phyloP scores from a whole-genome alignment of 139 green algal genomes.

The Coelastrella sp. region DNA sequence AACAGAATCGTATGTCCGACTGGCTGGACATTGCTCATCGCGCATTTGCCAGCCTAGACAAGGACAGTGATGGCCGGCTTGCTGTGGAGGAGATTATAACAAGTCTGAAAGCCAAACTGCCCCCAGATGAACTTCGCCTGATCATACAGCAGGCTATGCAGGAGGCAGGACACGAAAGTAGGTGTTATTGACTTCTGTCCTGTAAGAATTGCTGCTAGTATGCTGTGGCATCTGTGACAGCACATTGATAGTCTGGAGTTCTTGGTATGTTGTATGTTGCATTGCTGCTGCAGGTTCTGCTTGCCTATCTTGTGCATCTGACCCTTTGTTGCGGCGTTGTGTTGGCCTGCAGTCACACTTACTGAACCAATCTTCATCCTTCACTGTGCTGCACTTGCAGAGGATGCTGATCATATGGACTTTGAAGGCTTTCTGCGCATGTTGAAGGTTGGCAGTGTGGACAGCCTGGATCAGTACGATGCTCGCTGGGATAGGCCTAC shows the following conservation, averaged over 20 bases:
- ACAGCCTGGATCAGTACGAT: conserved; percentile 65
- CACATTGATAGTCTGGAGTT: too few species aligned
- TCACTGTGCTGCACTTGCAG: neutral
- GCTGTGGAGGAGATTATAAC: conserved; percentile 50
- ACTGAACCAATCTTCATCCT: too few species aligned
- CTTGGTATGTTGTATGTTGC: too few species aligned
- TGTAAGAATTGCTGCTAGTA: neutral
- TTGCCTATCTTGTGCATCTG: too few species aligned
- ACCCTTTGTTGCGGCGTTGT: too few species aligned
- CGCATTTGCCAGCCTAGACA: conserved; percentile 56
- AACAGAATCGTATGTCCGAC: conserved; percentile 68
- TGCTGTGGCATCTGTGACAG: neutral
- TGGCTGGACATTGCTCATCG: conserved; percentile 73
- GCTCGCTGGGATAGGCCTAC: conserved; percentile 50
- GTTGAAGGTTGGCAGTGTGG: conserved; percentile 51
- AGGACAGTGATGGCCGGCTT: conserved; percentile 54
- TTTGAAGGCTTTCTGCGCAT: conserved; percentile 60
- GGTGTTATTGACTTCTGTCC: neutral
- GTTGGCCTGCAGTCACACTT: too few species aligned
- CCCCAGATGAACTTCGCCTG: conserved; percentile 51
- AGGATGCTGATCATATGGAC: conserved; percentile 51
- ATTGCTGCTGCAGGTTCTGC: too few species aligned
- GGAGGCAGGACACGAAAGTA: conserved; percentile 38
- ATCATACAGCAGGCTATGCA: conserved; percentile 50
- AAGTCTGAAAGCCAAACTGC: conserved; percentile 51